Evolutionary conservation across 2,329 filamentous ascomycete genomes (phyloP).

Genomic region (Monilinia vaccinii-corymbosi): DNA sequence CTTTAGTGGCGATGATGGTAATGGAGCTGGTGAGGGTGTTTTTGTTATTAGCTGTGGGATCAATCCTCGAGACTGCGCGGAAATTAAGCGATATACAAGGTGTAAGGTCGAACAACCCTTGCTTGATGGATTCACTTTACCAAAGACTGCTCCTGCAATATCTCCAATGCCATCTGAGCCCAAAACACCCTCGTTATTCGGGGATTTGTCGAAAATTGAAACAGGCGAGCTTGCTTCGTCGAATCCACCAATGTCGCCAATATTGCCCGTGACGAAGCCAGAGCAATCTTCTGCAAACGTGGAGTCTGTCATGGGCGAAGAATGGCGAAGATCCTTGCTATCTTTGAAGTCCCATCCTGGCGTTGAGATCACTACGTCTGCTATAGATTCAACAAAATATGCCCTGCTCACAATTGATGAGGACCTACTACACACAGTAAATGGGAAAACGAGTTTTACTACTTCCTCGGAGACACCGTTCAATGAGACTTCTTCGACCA

Average conservation of each 20-base stretch:
- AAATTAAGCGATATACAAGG: constrained; percentile 49
- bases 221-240: constrained; percentile 20
- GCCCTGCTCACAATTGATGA: constrained; percentile 65
- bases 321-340: constrained; percentile 58
- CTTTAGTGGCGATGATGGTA: constrained; percentile 73
- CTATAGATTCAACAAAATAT: constrained; percentile 66
- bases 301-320: constrained; percentile 38
- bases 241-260: constrained; percentile 21
- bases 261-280: constrained; percentile 16
- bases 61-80: constrained; percentile 29
- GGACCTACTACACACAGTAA: constrained; percentile 61
- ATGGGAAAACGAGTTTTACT: constrained; percentile 33
- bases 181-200: constrained; percentile 28
- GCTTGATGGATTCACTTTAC: constrained; percentile 25
- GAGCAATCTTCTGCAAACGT: constrained; percentile 7
- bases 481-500: constrained; percentile 31
- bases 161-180: constrained; percentile 8
- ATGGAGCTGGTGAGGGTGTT: constrained; percentile 66
- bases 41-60: constrained; percentile 63
- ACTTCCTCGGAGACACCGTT: constrained; percentile 23
- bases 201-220: constrained; percentile 21
- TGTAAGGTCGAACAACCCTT: constrained; percentile 32
- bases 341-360: constrained; percentile 50
- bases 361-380: constrained; percentile 57
- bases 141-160: constrained; percentile 25